Base-by-base conservation (phyloP, 139 green algal species). In the Pycnococcus provasolii region DNA sequence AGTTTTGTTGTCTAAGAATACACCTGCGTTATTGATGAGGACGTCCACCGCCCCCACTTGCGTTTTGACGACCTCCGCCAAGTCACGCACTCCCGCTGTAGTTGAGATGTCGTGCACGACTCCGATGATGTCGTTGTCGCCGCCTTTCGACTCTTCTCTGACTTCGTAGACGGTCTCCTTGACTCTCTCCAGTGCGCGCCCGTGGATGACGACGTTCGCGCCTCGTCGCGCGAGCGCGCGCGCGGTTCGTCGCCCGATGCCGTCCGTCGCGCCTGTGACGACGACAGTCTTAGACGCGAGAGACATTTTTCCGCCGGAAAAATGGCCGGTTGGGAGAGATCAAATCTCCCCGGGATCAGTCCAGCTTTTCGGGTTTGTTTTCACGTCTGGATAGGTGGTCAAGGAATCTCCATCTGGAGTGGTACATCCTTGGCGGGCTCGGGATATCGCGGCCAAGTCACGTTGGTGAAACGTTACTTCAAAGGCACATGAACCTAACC, bases 151-250 rank as follows among this genome's bases (percentile, higher is more conserved):
- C 26, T 26, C 26, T 26, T 26, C 26, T 26, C 26, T 26, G 41
- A 43, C 60, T 11, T 94, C 83, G 82, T 83, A 90, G 58, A 3
- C 58, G 52, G 51, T 11, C 47, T 60, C 58, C 8, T 50, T 51
- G 1, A 71, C 13, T n/a, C 48, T 6, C 2, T 55, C 41, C 4
- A 63, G 39, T 1, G 53, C 53, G 13, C 65, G 42, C 4, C 62
- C 70, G 42, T 76, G 70, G 13, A 66, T n/a, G 4, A 76, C 53
- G 4, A 75, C 69, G 51, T 40, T 15, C 4, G 57, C 7, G 8
- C 62, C 43, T 6, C 26, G n/a, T 26, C 45, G 42, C n/a, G 42
- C 62, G 37, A 75, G 50, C 3, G 40, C 51, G 40, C 46, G 8
- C 1, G 69, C 69, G 40, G 69, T 75, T 60, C 71, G 69, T 26